Evolutionary conservation across 768 basidiomycete species (phyloP).

Genomic region (Lentinula detonsa): DNA sequence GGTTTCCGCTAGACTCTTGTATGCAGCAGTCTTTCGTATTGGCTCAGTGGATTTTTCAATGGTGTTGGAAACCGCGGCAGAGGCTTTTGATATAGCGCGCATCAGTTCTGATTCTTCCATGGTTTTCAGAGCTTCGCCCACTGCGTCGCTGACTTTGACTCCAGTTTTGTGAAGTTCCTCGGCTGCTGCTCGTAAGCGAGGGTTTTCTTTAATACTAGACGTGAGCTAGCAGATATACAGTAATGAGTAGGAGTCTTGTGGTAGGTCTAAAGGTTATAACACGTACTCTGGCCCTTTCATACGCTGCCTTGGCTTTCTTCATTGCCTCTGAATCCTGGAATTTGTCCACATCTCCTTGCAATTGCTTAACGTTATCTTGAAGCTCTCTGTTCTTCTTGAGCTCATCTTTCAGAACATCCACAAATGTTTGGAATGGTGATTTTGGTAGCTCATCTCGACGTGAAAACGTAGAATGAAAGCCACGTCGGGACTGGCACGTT

Average conservation of each 20-base stretch:
- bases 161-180: slow-evolving; percentile 89
- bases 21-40: slow-evolving; percentile 93
- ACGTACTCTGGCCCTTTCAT: slow-evolving; percentile 89
- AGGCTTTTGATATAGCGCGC: slow-evolving; percentile 80
- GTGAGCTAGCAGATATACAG: slow-evolving; percentile 50
- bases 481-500: slow-evolving; percentile 6
- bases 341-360: slow-evolving; percentile 97
- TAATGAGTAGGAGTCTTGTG: slow-evolving; percentile 1
- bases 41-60: slow-evolving; percentile 91
- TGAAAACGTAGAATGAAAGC: slow-evolving; percentile 64
- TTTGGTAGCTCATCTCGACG: slow-evolving; percentile 65
- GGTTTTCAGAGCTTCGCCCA: slow-evolving; percentile 81
- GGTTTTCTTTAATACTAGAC: slow-evolving; percentile 95
- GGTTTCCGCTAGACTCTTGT: slow-evolving; percentile 86
- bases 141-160: slow-evolving; percentile 90
- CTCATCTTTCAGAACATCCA: slow-evolving; percentile 90
- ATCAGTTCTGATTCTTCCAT: slow-evolving; percentile 96
- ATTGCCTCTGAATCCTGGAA: slow-evolving; percentile 95
- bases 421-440: slow-evolving; percentile 95
- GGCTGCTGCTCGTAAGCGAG: slow-evolving; percentile 83
- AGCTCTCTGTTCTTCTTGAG: slow-evolving; percentile 89
- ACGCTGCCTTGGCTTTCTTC: slow-evolving; percentile 86
- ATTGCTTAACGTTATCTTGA: slow-evolving; percentile 94
- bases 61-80: slow-evolving; percentile 78
- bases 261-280: not conserved